Evolutionary conservation across 495 filamentous ascomycete species (phyloP).

Genomic region (Podospora sp.): DNA sequence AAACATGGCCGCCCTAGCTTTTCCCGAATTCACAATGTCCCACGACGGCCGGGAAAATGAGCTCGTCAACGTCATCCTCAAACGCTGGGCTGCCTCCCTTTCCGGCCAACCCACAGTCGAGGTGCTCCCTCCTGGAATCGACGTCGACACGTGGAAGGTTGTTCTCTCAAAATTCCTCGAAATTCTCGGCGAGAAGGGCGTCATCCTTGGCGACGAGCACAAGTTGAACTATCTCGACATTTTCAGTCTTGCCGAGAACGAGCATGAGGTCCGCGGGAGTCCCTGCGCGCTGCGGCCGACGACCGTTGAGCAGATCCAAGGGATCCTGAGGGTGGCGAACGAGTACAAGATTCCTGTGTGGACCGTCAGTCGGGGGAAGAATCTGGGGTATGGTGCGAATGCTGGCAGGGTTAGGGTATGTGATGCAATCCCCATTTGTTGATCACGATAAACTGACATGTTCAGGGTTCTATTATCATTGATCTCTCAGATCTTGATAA

Average conservation of each 20-base stretch:
- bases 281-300: constrained; percentile 20
- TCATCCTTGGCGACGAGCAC: constrained; percentile 20
- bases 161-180: constrained; percentile 20
- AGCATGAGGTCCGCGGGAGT: constrained; percentile 18
- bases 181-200: constrained; percentile 19
- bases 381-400: constrained; percentile 38
- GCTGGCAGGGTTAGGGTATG: constrained; percentile 12
- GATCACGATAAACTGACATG: no score
- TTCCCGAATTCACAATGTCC: constrained; percentile 16
- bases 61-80: constrained; percentile 19
- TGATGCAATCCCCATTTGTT: no score
- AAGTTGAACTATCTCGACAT: constrained; percentile 20
- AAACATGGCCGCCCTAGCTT: constrained; percentile 14
- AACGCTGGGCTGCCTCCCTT: constrained; percentile 17
- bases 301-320: constrained; percentile 19
- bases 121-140: constrained; percentile 19
- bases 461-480: constrained; percentile 50
- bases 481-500: constrained; percentile 57
- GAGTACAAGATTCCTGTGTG: constrained; percentile 48
- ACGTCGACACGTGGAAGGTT: constrained; percentile 18
- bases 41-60: constrained; percentile 14
- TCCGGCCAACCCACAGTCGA: constrained; percentile 18
- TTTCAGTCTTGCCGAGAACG: constrained; percentile 19
- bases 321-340: constrained; percentile 37
- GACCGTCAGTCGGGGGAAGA: constrained; percentile 53